Evolutionary conservation across 345 rosid genomes (phyloP).

Genomic region (Brassica cretica): DNA sequence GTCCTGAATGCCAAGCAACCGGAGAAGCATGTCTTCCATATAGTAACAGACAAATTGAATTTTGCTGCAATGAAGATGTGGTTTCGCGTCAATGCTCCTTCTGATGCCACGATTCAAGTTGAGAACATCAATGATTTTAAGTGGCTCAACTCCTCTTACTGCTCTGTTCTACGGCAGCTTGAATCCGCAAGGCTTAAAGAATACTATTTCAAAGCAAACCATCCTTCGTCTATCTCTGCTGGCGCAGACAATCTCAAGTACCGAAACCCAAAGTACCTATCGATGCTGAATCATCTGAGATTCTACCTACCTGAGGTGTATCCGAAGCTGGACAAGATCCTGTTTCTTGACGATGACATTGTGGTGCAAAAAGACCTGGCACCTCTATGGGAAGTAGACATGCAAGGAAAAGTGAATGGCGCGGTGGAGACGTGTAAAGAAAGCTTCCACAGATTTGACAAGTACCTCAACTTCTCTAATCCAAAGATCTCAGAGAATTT

Average conservation of each 20-base stretch:
- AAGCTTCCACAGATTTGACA: conserved; percentile 94
- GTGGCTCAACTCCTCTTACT: conserved; percentile 86
- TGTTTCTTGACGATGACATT: conserved; percentile 83
- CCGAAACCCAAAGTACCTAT: conserved; percentile 78
- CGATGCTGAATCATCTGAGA: conserved; percentile 87
- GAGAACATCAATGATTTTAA: conserved; percentile 74
- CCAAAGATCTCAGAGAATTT: conserved; percentile 77
- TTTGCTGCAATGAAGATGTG: conserved; percentile 83
- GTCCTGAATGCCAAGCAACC: conserved; percentile 66
- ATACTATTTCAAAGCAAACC: conserved; percentile 77
- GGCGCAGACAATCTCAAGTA: conserved; percentile 84
- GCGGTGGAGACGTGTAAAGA: conserved; percentile 92
- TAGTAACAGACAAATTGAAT: conserved; percentile 87
- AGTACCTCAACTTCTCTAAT: conserved; percentile 95
- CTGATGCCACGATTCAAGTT: conserved; percentile 58
- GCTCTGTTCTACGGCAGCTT: conserved; percentile 81
- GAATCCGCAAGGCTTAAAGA: conserved; percentile 84
- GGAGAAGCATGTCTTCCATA: conserved; percentile 86
- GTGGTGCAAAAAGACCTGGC: conserved; percentile 86
- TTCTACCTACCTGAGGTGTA: conserved; percentile 89
- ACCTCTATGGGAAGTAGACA: conserved; percentile 73
- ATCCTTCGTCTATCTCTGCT: conserved; percentile 63
- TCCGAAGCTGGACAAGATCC: conserved; percentile 72
- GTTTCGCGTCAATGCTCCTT: conserved; percentile 62
- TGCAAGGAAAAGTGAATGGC: conserved; percentile 81